These are phyloP conservation scores for Posidonia australis DNA, from an alignment of 106 monocot species.

Conservation along the genomic window DNA sequence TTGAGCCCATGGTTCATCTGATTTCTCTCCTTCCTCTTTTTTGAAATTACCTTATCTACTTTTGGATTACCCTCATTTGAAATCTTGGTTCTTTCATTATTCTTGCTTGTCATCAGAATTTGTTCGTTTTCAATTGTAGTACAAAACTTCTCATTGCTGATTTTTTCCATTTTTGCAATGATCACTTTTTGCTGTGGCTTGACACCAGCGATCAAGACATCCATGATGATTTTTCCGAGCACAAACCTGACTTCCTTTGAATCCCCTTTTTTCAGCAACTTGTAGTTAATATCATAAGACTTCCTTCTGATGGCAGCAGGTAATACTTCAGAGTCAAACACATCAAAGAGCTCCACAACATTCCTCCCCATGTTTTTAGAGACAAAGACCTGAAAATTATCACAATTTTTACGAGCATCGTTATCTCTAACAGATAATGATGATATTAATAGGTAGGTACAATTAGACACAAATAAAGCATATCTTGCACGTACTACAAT, in stretches of 20 bases:
- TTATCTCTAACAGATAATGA: too few relatives aligned
- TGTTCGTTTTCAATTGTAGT: not conserved
- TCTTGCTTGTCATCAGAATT: not conserved
- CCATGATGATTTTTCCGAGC: slow-evolving; percentile 19
- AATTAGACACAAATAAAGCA: not conserved
- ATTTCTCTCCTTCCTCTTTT: slow-evolving; percentile 1
- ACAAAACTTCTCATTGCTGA: not conserved
- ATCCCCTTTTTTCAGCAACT: slow-evolving; percentile 15
- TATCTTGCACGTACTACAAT: not conserved
- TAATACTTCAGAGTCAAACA: not conserved
- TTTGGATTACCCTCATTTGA: not conserved
- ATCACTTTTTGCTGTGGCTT: not conserved
- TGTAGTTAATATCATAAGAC: slow-evolving; percentile 5
- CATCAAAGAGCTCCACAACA: slow-evolving; percentile 6
- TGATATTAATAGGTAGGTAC: too few relatives aligned
- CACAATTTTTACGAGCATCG: too few relatives aligned
- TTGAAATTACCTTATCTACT: not conserved
- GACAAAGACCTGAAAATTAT: slow-evolving; percentile 14
- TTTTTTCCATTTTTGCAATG: not conserved
- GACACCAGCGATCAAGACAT: slow-evolving; percentile 10
- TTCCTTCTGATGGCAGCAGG: not conserved
- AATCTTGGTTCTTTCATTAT: not conserved
- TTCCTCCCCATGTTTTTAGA: slow-evolving; percentile 10
- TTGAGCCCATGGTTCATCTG: not conserved
- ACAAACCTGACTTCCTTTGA: slow-evolving; percentile 20